These are phyloP conservation scores for Elsinoe arachidis DNA, from an alignment of 2,329 filamentous ascomycete genomes.

Conservation along the genomic window DNA sequence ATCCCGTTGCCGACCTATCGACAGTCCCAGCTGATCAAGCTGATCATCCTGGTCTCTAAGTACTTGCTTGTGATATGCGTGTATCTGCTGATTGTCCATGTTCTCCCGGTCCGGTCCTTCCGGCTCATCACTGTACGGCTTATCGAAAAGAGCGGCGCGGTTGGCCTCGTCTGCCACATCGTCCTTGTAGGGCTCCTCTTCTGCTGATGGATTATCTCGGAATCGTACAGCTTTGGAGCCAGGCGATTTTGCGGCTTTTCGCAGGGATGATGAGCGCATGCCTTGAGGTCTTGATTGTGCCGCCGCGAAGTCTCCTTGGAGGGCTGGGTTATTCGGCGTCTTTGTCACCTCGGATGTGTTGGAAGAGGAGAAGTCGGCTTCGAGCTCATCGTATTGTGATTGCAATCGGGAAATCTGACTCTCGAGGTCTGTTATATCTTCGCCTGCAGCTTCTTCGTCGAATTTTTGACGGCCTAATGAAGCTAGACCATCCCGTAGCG, in stretches of 20 bases:
- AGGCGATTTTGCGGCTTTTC: constrained; percentile 36
- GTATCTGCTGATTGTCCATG: constrained; percentile 75
- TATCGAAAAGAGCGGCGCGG: constrained; percentile 49
- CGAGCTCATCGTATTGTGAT: constrained; percentile 67
- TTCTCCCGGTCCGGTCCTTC: constrained; percentile 42
- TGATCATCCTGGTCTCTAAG: constrained; percentile 87
- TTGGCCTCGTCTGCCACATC: constrained; percentile 40
- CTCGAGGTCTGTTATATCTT: constrained; percentile 32
- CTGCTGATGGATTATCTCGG: constrained; percentile 50
- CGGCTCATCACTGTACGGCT: constrained; percentile 61
- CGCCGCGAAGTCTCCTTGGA: constrained; percentile 56
- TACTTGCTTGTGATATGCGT: constrained; percentile 72
- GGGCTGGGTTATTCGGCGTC: constrained; percentile 55
- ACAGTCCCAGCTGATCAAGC: constrained; percentile 77
- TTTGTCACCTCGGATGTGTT: constrained; percentile 45
- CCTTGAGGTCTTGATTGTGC: constrained; percentile 37
- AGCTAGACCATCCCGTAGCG: constrained; percentile 71
- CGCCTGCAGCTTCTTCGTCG: constrained; percentile 45
- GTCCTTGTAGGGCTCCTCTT: constrained; percentile 35
- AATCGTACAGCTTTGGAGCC: constrained; percentile 74
- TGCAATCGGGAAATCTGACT: constrained; percentile 62
- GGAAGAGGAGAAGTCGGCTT: constrained; percentile 64
- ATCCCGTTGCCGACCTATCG: constrained; percentile 81
- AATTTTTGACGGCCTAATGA: constrained; percentile 57
- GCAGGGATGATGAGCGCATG: constrained; percentile 27